These are phyloP conservation scores for Alternaria arbusti DNA, from an alignment of 2,329 filamentous ascomycete genomes.

Conservation along the genomic window DNA sequence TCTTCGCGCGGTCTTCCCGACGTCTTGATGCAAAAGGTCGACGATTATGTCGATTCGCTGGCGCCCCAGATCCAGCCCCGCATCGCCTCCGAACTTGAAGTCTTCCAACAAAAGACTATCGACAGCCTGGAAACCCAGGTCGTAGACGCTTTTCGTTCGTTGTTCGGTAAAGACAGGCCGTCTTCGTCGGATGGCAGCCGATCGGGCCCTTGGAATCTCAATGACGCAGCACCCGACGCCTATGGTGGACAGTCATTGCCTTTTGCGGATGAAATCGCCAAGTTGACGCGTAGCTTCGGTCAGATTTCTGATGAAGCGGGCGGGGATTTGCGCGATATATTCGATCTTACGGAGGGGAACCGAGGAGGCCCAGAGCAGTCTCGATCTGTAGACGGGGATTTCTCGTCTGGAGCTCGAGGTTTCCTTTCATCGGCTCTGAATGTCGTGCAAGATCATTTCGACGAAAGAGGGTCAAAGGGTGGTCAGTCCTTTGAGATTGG, in stretches of 20 bases:
- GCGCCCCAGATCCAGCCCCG: conserved; percentile 42
- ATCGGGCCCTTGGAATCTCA: conserved; percentile 28
- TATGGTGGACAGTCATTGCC: conserved; percentile 38
- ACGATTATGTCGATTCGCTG: conserved; percentile 40
- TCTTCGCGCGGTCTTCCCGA: conserved; percentile 30
- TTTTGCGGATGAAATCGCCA: conserved; percentile 39
- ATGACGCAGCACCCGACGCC: conserved; percentile 35
- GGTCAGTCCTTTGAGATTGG: conserved; percentile 31
- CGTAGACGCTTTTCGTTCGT: conserved; percentile 36
- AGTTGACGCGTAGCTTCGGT: conserved; percentile 37
- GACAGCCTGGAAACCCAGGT: conserved; percentile 40
- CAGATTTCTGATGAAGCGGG: conserved; percentile 37
- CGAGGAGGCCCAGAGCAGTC: conserved; percentile 13
- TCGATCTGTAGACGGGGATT: conserved; percentile 22
- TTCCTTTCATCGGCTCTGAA: conserved; percentile 36
- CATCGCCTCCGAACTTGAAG: conserved; percentile 37
- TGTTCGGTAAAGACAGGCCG: conserved; percentile 31
- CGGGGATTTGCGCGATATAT: conserved; percentile 37
- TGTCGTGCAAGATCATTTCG: conserved; percentile 33
- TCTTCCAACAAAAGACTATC: conserved; percentile 41
- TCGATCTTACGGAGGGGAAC: conserved; percentile 31
- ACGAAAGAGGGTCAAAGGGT: conserved; percentile 19
- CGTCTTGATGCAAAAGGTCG: conserved; percentile 35
- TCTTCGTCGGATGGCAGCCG: conserved; percentile 22
- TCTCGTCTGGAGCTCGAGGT: conserved; percentile 25